Evolutionary conservation across 2,329 filamentous ascomycete genomes (phyloP).

Genomic region (Leptographium galeiforme): DNA sequence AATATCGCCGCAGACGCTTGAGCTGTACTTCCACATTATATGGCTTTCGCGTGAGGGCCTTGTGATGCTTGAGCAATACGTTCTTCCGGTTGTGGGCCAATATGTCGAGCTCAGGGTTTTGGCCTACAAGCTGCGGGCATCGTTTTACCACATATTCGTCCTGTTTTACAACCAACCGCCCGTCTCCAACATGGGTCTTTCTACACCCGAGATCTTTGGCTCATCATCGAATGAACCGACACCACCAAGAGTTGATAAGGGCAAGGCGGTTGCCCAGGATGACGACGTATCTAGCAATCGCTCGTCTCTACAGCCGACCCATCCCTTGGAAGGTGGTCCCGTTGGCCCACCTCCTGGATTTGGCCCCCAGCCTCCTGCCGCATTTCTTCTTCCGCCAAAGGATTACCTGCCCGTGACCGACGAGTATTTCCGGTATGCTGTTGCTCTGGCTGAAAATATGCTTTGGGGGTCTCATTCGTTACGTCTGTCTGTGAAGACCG

Average conservation of each 20-base stretch:
- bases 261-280: slow-evolving; percentile 33
- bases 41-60: slow-evolving; percentile 91
- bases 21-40: slow-evolving; percentile 77
- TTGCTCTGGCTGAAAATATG: slow-evolving; percentile 57
- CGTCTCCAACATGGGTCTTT: slow-evolving; percentile 47
- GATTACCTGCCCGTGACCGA: slow-evolving; percentile 77
- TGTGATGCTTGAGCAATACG: slow-evolving; percentile 73
- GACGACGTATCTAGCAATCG: slow-evolving; percentile 21
- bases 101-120: slow-evolving; percentile 79
- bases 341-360: slow-evolving; percentile 45
- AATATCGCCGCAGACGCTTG: slow-evolving; percentile 64
- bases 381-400: slow-evolving; percentile 65
- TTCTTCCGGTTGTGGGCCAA: slow-evolving; percentile 70
- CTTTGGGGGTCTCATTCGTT: slow-evolving; percentile 84
- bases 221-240: slow-evolving; percentile 18
- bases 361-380: slow-evolving; percentile 36
- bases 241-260: slow-evolving; percentile 29
- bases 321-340: slow-evolving; percentile 43
- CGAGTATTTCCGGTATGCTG: slow-evolving; percentile 67
- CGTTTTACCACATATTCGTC: slow-evolving; percentile 93
- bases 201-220: slow-evolving; percentile 31
- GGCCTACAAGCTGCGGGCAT: slow-evolving; percentile 80
- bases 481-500: slow-evolving; percentile 77
- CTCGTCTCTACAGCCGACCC: slow-evolving; percentile 32
- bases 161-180: slow-evolving; percentile 86